Base-by-base conservation (phyloP, 2,329 filamentous ascomycete genomes). In the Penicillium oxalicum region DNA sequence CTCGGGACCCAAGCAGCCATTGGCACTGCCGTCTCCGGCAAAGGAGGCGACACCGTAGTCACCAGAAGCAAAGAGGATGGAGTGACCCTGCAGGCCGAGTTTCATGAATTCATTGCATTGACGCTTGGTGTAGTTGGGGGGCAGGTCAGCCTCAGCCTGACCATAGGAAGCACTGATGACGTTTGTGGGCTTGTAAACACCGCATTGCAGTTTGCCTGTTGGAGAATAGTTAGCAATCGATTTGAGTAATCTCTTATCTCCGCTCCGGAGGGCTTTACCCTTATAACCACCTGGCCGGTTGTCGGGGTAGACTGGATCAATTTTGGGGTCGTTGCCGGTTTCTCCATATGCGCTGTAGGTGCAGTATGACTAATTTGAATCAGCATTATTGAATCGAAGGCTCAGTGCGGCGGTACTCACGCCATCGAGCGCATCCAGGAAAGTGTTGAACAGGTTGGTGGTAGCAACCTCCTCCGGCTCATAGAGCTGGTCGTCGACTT, bases 151-250 rank as follows among this genome's bases (percentile, higher is more conserved):
- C 63, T 83, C 80, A 38, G 75, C 71, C 37, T 75, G 75, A 40
- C 78, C 78, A 59, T 82, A 81, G 3, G 75, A 78, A 54, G 83
- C 77, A 34, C 72, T 75, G 51, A 81, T 73, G 5, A 81, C 78
- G 52, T 80, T 79, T 8, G 79, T 77, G 2, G 78, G 76, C 55
- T 74, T 69, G 66, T 74, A 78, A 18, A 75, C 69, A 6, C 74
- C 74, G 49, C 75, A 77, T 53, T 74, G 68, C 9, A 74, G 64
- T 33, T 62, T 47, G 47, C 61, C 56, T 56, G 12, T 29, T 5
- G 18, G 18, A 25, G 26, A 5, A 11, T 12, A 24, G 34, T 34
- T 25, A 40, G 13, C 5, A 3, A 6, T 33, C 4, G 12, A 9
- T 47, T 36, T 11, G 9, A 28, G 25, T 18, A 24, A 59, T 61